A percentile compares a stretch with the other conserved stretches of the same genome.
Evolutionary conservation across 1,284 basidiomycete genomes (phyloP).

Genomic region (Exobasidium cylindrosporum): DNA sequence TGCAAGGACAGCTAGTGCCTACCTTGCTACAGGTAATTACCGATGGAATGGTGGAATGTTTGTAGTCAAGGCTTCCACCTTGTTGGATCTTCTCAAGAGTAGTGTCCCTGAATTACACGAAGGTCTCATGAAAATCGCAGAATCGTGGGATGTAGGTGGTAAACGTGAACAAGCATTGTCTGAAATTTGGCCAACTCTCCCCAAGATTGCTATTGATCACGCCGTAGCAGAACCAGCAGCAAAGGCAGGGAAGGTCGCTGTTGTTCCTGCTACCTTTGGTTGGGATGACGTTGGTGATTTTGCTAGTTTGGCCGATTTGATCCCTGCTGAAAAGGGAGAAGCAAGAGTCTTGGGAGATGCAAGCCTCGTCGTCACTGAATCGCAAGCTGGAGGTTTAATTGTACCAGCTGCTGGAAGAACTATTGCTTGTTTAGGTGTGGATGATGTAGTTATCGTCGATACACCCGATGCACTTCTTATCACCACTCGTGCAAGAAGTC

Average conservation of each 20-base stretch:
- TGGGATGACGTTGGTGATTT: slow-evolving; percentile 56
- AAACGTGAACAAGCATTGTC: slow-evolving; percentile 23
- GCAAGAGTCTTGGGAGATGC: slow-evolving; percentile 52
- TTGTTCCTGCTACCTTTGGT: slow-evolving; percentile 54
- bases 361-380: slow-evolving; percentile 47
- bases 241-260: slow-evolving; percentile 50
- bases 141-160: slow-evolving; percentile 42
- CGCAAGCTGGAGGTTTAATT: slow-evolving; percentile 51
- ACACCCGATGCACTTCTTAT: slow-evolving; percentile 52
- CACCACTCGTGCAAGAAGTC: slow-evolving; percentile 50
- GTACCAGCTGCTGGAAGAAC: slow-evolving; percentile 22
- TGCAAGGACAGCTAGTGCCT: slow-evolving; percentile 49
- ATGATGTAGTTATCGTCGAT: slow-evolving; percentile 55
- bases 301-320: slow-evolving; percentile 48
- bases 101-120: slow-evolving; percentile 46
- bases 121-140: slow-evolving; percentile 46
- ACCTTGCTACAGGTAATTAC: slow-evolving; percentile 52
- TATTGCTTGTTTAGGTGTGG: slow-evolving; percentile 54
- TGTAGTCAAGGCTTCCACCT: slow-evolving; percentile 49
- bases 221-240: slow-evolving; percentile 54
- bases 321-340: slow-evolving; percentile 53
- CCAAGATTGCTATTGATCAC: slow-evolving; percentile 55
- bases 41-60: slow-evolving; percentile 56
- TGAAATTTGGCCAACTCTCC: slow-evolving; percentile 48
- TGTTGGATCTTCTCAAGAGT: slow-evolving; percentile 41